Percentiles rank a stretch among this genome's conserved stretches.
Evolutionary conservation across 1,139 yeast genomes (phyloP).

Genomic region (Eremothecium cymbalariae): DNA sequence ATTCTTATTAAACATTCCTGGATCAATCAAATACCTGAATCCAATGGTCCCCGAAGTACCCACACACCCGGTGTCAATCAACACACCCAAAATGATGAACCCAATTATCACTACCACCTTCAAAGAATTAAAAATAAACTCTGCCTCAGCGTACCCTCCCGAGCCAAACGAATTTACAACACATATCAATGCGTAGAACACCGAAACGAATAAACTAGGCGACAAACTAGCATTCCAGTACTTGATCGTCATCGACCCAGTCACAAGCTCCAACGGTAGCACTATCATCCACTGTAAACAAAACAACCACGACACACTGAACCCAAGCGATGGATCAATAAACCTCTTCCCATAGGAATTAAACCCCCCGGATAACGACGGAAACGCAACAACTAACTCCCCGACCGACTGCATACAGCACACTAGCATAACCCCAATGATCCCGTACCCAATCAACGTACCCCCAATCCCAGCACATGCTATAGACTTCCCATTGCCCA

Average conservation of each 20-base stretch:
- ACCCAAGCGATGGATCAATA: slow-evolving; percentile 66
- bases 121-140: slow-evolving; percentile 45
- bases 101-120: slow-evolving; percentile 52
- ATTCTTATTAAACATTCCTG: slow-evolving; percentile 34
- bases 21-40: slow-evolving; percentile 41
- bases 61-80: slow-evolving; percentile 50
- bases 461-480: slow-evolving; percentile 68
- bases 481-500: slow-evolving; percentile 59
- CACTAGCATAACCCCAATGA: slow-evolving; percentile 52
- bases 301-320: slow-evolving; percentile 67
- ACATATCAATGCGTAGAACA: slow-evolving; percentile 46
- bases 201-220: slow-evolving; percentile 50
- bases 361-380: slow-evolving; percentile 61
- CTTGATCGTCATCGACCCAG: slow-evolving; percentile 58
- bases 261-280: slow-evolving; percentile 64
- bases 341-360: slow-evolving; percentile 58
- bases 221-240: slow-evolving; percentile 48
- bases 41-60: slow-evolving; percentile 50
- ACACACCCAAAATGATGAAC: slow-evolving; percentile 51
- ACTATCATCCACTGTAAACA: slow-evolving; percentile 69
- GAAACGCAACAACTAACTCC: slow-evolving; percentile 65
- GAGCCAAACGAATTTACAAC: slow-evolving; percentile 53
- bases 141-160: slow-evolving; percentile 60
- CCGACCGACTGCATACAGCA: slow-evolving; percentile 60
- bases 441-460: slow-evolving; percentile 49